Base-by-base conservation (phyloP, 441 rosid species). In the Erodium trifolium region DNA sequence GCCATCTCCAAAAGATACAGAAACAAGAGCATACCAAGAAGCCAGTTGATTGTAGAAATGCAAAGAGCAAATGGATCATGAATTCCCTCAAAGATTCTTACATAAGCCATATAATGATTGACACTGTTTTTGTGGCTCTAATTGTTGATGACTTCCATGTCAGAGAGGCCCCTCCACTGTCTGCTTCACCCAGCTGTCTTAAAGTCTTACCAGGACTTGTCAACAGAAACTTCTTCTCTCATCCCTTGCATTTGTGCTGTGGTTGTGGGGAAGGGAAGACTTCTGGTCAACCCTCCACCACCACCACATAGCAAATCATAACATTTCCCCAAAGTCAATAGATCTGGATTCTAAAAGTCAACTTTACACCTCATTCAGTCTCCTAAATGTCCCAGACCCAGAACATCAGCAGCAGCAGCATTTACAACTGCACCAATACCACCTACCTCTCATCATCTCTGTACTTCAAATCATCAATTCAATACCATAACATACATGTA, bases 41-140 rank as follows among this genome's bases (percentile, higher is more conserved):
- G 49, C 13, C 49, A 47, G 53, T 47, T 47, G 53, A 47, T 47
- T 47, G 53, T 49, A 49, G 57, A n/a, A 49, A 49, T 49, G 53
- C 14, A 47, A 12, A 47, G 14, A 7, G 49, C 11, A 12, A 43
- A 8, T 43, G 41, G 9, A 37, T 37, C 41, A 37, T 37, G 41
- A 37, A 37, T 37, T 5, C 41, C 41, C 9, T 7, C 12, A 37
- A 37, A 37, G 41, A 37, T 37, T 37, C 7, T 37, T 37, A 31
- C 34, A 31, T 31, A 31, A 2, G 34, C 34, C 34, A 37, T 43
- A 10, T 12, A 47, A 11, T 47, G 51, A 45, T 45, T 45, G 51
- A 45, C 51, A 45, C n/a, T 13, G 2, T 3, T 49, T 49, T 49
- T 49, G 57, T 49, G 57, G 57, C 17, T 49, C 17, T n/a, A 14